Percentiles rank a stretch among this genome's conserved stretches.
Conservation (phyloP, 2,329 filamentous ascomycete species). For the Arthrobotrys iridis region DNA sequence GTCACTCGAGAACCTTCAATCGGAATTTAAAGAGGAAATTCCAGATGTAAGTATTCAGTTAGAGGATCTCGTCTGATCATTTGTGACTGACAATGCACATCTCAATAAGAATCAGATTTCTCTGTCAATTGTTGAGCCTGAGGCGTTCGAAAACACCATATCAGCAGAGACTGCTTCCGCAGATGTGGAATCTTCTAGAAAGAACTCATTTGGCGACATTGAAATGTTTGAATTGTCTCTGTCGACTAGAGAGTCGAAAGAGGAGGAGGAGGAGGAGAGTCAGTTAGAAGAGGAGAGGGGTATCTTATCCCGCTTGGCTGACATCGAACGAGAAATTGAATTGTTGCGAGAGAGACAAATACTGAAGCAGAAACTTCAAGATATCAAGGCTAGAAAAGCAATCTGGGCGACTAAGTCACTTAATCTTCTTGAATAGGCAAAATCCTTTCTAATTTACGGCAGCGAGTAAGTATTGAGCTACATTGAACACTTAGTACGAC, state of each 20-base stretch:
- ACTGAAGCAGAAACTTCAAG: not conserved
- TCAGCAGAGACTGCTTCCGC: not conserved
- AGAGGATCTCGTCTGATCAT: no score
- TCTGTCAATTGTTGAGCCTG: not conserved
- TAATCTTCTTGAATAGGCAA: no score
- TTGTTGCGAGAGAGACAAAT: not conserved
- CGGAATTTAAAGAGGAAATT: no score
- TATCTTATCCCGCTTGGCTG: not conserved
- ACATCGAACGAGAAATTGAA: constrained; percentile 4
- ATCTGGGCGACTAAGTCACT: no score
- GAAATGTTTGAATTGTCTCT: not conserved
- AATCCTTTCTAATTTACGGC: no score
- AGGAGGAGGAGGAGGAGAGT: not conserved
- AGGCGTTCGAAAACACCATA: not conserved
- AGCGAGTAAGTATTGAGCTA: no score
- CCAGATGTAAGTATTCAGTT: no score
- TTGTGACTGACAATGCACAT: no score
- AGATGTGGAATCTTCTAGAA: not conserved
- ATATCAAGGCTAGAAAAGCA: not conserved
- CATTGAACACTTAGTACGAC: no score
- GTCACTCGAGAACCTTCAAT: no score
- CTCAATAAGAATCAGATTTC: not conserved
- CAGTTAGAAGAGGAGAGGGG: not conserved
- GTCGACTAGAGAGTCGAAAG: not conserved
- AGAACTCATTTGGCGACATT: not conserved